Evolutionary conservation across 495 filamentous ascomycete species (phyloP), one percentile per base, ranked within the genome.

Genomic region (Penicillium daleae): DNA sequence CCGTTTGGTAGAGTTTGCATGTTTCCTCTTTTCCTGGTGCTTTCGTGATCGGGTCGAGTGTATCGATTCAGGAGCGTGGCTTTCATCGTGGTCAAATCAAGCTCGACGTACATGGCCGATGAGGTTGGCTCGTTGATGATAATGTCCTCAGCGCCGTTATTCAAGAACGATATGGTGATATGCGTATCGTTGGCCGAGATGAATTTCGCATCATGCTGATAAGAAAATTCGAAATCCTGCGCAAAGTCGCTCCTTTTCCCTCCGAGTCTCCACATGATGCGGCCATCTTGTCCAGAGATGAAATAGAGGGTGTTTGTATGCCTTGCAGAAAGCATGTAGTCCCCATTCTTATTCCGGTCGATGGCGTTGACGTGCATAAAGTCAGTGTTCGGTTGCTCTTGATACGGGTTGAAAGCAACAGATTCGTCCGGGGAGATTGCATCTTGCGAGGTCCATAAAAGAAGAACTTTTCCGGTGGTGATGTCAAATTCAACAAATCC

Each of bases 321-420:
- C 0, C 85, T 82, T 21, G 78, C 73, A 0, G 85, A 87, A 54
- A 88, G 77, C 8, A 87, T 64, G 59, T 85, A 88, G 67, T 86
- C 79, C 13, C 85, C 84, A 2, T 73, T 69, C 0, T 57, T 59
- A 62, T 83, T 80, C 67, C 83, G 83, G 68, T 87, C 85, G 50
- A 87, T 76, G 10, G 81, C 78, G 70, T 86, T 87, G 66, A 86
- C 79, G 61, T 87, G 85, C 69, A 87, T 83, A 64, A 84, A 87
- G 61, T 88, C 84, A 77, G 77, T 82, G 9, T 67, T 73, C 33
- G 33, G 33, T 2, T 66, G 69, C 1, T 49, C 37, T 24, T 19
- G 62, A 37, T 53, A 46, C 6, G 62, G 29, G 13, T 42, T 21
- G 8, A 68, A 60, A 10, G 60, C 33, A 1, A 74, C 49, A 15